These are phyloP conservation scores for Boletellus emodensis DNA, from an alignment of 768 basidiomycete genomes.

Conservation along the genomic window DNA sequence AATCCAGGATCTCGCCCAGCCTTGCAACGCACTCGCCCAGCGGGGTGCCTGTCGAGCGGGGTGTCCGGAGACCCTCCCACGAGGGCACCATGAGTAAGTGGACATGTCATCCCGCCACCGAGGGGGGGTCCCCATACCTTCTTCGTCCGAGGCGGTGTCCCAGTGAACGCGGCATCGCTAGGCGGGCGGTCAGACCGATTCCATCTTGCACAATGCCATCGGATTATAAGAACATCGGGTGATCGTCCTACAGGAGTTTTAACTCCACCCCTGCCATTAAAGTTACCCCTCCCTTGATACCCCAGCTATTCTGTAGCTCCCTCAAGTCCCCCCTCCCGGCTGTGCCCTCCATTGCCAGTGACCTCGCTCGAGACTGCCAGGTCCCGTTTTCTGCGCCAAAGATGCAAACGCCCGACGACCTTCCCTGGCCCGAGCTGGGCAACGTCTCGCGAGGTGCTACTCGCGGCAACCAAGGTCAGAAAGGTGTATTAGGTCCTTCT, in stretches of 20 bases:
- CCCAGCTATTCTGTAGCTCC: slow-evolving; percentile 10
- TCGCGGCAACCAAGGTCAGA: slow-evolving; percentile 82
- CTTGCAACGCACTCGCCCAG: slow-evolving; percentile 21
- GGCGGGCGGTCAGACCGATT: slow-evolving; percentile 21
- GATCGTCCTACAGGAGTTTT: slow-evolving; percentile 35
- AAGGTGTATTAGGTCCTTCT: slow-evolving; percentile 67
- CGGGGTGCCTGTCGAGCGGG: slow-evolving; percentile 27
- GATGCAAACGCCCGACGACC: slow-evolving; percentile 59
- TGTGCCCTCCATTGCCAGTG: slow-evolving; percentile 11
- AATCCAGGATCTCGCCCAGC: slow-evolving; percentile 29
- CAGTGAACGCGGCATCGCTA: slow-evolving; percentile 37
- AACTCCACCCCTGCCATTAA: slow-evolving; percentile 34
- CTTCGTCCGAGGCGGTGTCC: slow-evolving; percentile 32
- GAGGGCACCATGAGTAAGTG: slow-evolving; percentile 30
- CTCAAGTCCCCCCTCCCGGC: slow-evolving; percentile 11
- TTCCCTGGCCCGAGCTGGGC: slow-evolving; percentile 83
- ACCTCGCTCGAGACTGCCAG: slow-evolving; percentile 4
- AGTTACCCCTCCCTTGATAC: slow-evolving; percentile 19
- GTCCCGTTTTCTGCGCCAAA: slow-evolving; percentile 5
- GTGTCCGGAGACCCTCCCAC: slow-evolving; percentile 29
- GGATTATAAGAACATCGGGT: slow-evolving; percentile 33
- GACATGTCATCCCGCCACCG: slow-evolving; percentile 31
- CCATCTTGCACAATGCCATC: slow-evolving; percentile 26
- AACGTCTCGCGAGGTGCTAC: slow-evolving; percentile 83
- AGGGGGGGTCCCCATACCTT: slow-evolving; percentile 26